Percentiles rank a stretch among this genome's conserved stretches.
phyloP scores from a whole-genome alignment of 1,284 basidiomycete genomes.

The Ceratobasidium sp. region DNA sequence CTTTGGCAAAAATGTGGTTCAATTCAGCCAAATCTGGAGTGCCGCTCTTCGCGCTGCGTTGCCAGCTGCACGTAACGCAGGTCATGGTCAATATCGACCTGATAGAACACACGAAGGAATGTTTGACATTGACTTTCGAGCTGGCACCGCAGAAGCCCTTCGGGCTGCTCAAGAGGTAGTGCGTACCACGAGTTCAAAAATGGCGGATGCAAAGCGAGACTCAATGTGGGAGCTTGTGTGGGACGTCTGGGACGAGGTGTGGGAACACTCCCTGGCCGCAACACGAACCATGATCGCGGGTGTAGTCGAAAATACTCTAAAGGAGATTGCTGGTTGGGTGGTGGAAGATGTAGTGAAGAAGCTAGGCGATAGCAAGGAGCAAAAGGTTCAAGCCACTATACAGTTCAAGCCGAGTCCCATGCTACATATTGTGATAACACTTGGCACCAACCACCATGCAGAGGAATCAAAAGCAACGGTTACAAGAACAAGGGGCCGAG shows the following conservation, averaged over 20 bases:
- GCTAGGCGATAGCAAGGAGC: conserved; percentile 1
- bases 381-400: conserved; percentile 15
- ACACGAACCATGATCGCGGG: conserved; percentile 11
- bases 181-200: neutral
- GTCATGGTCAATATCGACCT: conserved; percentile 7
- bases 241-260: conserved; percentile 13
- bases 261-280: neutral
- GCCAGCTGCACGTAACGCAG: conserved; percentile 15
- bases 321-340: conserved; percentile 1
- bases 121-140: conserved; percentile 7
- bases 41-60: conserved; percentile 11
- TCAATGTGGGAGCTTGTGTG: conserved; percentile 27
- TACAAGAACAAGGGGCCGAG: conserved; percentile 10
- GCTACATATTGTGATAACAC: neutral
- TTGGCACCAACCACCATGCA: neutral
- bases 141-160: conserved; percentile 12
- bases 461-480: neutral
- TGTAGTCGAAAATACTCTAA: neutral
- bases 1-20: conserved; percentile 24
- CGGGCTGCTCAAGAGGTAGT: conserved; percentile 11
- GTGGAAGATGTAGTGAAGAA: conserved; percentile 10
- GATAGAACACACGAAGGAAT: conserved; percentile 8
- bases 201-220: conserved; percentile 12
- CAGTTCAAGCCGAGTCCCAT: conserved; percentile 8
- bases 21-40: conserved; percentile 23